Evolutionary conservation across 306 rosid genomes (phyloP), one percentile per base, ranked within the genome.

Genomic region (Medicago ruthenica): DNA sequence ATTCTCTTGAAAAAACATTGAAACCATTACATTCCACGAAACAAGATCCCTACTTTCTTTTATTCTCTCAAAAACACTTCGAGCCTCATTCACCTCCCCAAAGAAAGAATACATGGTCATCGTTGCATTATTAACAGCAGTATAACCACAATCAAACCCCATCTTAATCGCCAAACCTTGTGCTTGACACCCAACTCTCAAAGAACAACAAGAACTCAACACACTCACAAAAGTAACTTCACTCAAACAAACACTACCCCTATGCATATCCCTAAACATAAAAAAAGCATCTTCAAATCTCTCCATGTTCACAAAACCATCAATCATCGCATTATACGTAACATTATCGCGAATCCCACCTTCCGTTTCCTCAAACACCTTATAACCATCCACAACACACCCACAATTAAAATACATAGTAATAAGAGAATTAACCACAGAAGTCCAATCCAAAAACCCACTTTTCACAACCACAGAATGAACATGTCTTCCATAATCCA

Each of bases 1-100:
- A 79, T 80, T 86, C 80, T 78, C 86, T 68, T 83, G 92, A 59
- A 82, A 70, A 61, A 74, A 85, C 72, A 77, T 83, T 1, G 94
- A 84, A 71, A 92, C 84, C 83, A 90, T 83, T 67, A 89, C 70
- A 73, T 92, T 92, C 96, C 96, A 92, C 7, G 96, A 88, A 74
- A 92, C 75, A 77, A 87, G 82, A 83, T 90, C 97, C 71, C 80
- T 24, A 11, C 18, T 87, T 44, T 80, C 80, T 60, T 81, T 76
- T 82, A 88, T 79, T 51, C 64, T 78, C 67, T 76, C 86, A 47
- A 92, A 92, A 85, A 87, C 73, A 82, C 60, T 70, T 45, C 9
- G 80, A 40, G 87, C 87, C 15, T 88, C 84, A 41, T 65, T 67
- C 36, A 86, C 78, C 76, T 88, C 87, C 83, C 91, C 83, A 70